These are phyloP conservation scores for Laetiporus sulphureus DNA, from an alignment of 1,284 basidiomycete genomes.

Conservation along the genomic window DNA sequence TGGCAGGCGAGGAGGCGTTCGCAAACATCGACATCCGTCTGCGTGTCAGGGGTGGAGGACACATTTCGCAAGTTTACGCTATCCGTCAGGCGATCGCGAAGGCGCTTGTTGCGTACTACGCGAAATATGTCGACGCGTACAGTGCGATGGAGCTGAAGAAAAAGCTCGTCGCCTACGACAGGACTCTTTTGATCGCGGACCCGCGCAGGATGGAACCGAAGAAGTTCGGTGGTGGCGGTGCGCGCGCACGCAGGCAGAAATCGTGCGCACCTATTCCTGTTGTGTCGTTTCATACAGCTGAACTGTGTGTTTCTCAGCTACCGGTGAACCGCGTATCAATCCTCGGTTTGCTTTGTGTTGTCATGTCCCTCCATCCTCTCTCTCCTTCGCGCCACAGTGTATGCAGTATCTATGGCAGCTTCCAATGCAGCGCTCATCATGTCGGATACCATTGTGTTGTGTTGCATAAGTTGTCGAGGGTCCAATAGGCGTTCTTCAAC, in stretches of 20 bases:
- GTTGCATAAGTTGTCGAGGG: no score
- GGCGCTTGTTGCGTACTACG: conserved; percentile 96
- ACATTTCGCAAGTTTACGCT: conserved; percentile 98
- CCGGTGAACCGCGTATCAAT: conserved; percentile 54
- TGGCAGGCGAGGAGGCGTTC: conserved; percentile 84
- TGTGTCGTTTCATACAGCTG: neutral
- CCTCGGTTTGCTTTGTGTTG: conserved; percentile 32
- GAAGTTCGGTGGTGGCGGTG: conserved; percentile 97
- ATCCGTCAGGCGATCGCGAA: conserved; percentile 99
- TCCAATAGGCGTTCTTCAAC: no score
- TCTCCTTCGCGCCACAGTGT: conserved; percentile 39
- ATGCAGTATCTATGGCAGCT: no score
- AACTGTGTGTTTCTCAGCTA: conserved; percentile 50
- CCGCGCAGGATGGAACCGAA: conserved; percentile 99
- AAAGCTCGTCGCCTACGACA: conserved; percentile 92
- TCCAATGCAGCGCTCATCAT: no score
- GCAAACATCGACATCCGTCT: conserved; percentile 91
- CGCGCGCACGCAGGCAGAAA: conserved; percentile 94
- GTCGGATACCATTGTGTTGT: no score
- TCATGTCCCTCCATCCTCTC: conserved; percentile 39
- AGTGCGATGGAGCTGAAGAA: conserved; percentile 97
- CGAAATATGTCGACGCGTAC: conserved; percentile 98
- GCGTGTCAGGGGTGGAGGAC: conserved; percentile 98
- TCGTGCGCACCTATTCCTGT: conserved; percentile 42
- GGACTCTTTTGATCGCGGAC: conserved; percentile 94